Evolutionary conservation across 208 protist species (phyloP), one percentile per base, ranked within the genome.

Genomic region (Wallacemonas sp.): DNA sequence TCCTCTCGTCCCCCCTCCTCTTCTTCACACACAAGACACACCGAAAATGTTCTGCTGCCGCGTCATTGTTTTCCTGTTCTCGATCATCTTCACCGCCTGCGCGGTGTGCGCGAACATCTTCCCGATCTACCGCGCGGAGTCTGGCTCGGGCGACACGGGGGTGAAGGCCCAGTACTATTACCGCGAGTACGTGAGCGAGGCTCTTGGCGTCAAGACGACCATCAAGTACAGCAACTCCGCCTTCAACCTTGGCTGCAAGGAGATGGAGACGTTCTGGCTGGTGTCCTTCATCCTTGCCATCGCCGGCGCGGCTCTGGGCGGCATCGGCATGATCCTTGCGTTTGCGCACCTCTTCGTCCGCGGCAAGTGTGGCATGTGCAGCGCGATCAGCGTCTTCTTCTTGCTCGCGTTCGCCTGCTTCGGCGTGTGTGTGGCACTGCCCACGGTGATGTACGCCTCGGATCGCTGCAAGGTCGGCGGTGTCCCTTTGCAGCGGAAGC

Each of bases 391-490:
- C 54, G 60, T 76, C 26, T 46, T 68, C 19, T 49, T 61, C 6
- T 70, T 74, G n/a, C 30, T 79, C 38, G 17, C 68, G 38, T 70
- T 65, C 27, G 65, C 12, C 23, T 67, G 61, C 58, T 74, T 70
- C 30, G 61, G 54, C 8, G 73, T 65, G 32, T 48, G 47, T 3
- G 34, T 74, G 5, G 68, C 63, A 21, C 30, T 79, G 12, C 34
- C 41, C 14, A 49, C 57, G 5, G 39, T 71, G 21, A 24, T 39
- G 23, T 60, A 60, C 49, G 5, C 46, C 9, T 79, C 71, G 34
- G 57, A 49, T 23, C 19, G 23, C 41, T 49, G 26, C 56, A 69
- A 24, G 32, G 27, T 24, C 9, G 36, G n/a, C n/a, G n/a, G n/a
- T n/a, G n/a, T n/a, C n/a, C n/a, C n/a, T n/a, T n/a, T 41, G 36